phyloP scores from a whole-genome alignment of 495 filamentous ascomycete genomes.

The Bacidia gigantensis region DNA sequence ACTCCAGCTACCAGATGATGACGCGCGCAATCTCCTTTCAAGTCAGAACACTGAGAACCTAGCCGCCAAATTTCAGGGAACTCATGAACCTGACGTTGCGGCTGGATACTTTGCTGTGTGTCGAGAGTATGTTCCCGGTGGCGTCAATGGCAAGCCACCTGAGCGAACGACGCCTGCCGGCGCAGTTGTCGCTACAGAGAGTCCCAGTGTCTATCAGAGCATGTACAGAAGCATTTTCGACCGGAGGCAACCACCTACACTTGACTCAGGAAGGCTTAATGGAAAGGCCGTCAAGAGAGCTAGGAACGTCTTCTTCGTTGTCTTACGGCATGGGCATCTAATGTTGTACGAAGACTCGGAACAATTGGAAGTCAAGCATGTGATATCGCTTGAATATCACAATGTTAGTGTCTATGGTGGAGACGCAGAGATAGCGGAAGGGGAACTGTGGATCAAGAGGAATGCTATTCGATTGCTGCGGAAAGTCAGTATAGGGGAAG shows the following conservation, averaged over 20 bases:
- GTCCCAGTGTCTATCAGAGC: constrained; percentile 87
- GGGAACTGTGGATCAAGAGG: constrained; percentile 87
- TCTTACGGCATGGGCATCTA: constrained; percentile 77
- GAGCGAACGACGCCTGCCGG: constrained; percentile 75
- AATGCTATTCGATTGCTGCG: constrained; percentile 81
- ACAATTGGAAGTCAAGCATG: constrained; percentile 87
- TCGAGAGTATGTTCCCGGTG: constrained; percentile 79
- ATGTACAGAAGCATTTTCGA: constrained; percentile 98
- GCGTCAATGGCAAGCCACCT: constrained; percentile 82
- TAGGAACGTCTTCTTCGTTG: constrained; percentile 87
- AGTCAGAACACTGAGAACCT: constrained; percentile 30
- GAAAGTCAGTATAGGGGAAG: constrained; percentile 47
- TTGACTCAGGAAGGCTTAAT: constrained; percentile 33
- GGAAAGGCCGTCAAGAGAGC: constrained; percentile 56
- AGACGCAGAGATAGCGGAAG: constrained; percentile 68
- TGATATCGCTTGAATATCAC: constrained; percentile 82
- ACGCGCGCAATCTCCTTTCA: constrained; percentile 36
- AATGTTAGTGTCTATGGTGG: constrained; percentile 75
- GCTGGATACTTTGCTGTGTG: constrained; percentile 92
- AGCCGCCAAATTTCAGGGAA: constrained; percentile 41
- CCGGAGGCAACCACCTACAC: constrained; percentile 44
- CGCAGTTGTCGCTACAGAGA: constrained; percentile 53
- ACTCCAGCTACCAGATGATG: constrained; percentile 28
- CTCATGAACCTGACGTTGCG: constrained; percentile 66
- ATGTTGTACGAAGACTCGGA: constrained; percentile 91